Base-by-base conservation (phyloP, 129 eudicot species). In the Solidago caesia region DNA sequence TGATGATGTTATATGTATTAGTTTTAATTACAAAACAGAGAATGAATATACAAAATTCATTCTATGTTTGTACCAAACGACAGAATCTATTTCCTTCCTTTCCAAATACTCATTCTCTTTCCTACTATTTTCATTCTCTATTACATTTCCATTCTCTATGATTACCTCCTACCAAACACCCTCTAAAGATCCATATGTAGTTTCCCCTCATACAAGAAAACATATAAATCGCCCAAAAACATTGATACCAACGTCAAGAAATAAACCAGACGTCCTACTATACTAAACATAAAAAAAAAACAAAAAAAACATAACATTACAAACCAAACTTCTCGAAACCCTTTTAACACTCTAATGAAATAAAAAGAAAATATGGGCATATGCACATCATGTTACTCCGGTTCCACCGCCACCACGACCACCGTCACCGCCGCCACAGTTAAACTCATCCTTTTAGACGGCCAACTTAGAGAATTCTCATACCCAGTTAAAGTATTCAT, bases 361-460 rank as follows among this genome's bases (percentile, higher is more conserved):
- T 64, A 49, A 59, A 79, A 62, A 10, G 14, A 63, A 64, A 16
- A 82, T 82, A 82, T 82, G 82, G 87, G 86, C n/a, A 79, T 14
- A 44, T 82, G 87, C 77, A 62, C 42, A 58, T 82, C 86, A 66
- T 68, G 83, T 55, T 78, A 85, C 71, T 52, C 77, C 7, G 72
- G 64, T 13, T n/a, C 81, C 68, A 48, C 66, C 12, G 72, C 62
- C 52, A 21, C 26, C 66, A 52, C n/a, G 62, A 42, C 77, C 49
- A 42, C 77, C 42, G 4, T 0, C 3, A 33, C 39, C 39, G 2
- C 39, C 39, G 1, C 68, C 66, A 74, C 81, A 7, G 87, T 76
- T 7, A 84, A 84, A 70, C 70, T 87, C 45, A 77, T 84, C 56
- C 80, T 80, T 7, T 9, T 67, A 11, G 74, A 84, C 75, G 92